Conservation (phyloP, 495 filamentous ascomycete genomes). For the Cryomyces antarcticus region DNA sequence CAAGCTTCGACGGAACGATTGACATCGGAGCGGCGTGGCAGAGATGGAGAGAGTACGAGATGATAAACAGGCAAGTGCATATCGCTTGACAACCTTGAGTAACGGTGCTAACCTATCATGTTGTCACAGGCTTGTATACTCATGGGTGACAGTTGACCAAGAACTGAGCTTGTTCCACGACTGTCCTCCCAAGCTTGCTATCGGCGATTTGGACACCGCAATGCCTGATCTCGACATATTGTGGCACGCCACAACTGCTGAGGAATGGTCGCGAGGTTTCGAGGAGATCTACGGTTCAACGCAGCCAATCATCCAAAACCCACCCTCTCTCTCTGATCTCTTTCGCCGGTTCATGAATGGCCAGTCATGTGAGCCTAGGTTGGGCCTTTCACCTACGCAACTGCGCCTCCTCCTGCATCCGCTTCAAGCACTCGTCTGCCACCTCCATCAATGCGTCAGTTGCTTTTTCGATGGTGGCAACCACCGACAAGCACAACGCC, state of each 20-base stretch:
- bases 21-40: conserved; percentile 3
- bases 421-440: background rate
- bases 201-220: conserved; percentile 6
- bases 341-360: background rate
- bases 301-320: background rate
- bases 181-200: conserved; percentile 1
- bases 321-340: background rate
- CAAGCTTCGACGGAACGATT: background rate
- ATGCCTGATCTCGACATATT: conserved; percentile 5
- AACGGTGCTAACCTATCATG: background rate
- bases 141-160: conserved; percentile 4
- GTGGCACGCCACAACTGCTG: conserved; percentile 3
- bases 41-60: conserved; percentile 5
- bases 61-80: conserved; percentile 2
- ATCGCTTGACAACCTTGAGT: too few relatives aligned
- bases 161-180: conserved; percentile 5
- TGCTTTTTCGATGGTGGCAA: background rate
- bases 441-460: background rate
- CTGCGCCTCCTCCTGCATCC: background rate
- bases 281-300: background rate
- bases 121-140: conserved; percentile 3
- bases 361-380: background rate
- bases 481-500: background rate
- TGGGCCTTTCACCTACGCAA: background rate
- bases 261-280: background rate